phyloP scores from a whole-genome alignment of 177 flowering plant genomes.

The Vitis hybrid region DNA sequence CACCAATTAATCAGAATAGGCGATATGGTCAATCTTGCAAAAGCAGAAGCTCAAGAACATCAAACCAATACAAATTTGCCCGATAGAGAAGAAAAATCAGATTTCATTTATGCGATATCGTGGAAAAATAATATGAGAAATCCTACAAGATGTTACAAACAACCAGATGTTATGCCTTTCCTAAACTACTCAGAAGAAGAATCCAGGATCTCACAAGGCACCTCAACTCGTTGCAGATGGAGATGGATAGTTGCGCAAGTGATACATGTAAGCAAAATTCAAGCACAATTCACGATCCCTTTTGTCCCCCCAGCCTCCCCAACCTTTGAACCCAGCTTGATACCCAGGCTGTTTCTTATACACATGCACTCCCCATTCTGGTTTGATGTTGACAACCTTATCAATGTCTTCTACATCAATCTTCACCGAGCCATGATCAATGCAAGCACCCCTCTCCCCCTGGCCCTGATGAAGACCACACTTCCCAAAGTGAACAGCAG shows the following conservation, averaged over 20 bases:
- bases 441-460: slow-evolving; percentile 50
- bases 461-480: slow-evolving; percentile 98
- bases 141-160: slow-evolving; percentile 1
- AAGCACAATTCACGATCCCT: slow-evolving; percentile 79
- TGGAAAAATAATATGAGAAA: background rate
- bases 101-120: background rate
- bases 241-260: slow-evolving; percentile 13
- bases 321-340: slow-evolving; percentile 87
- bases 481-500: slow-evolving; percentile 94
- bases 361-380: slow-evolving; percentile 58
- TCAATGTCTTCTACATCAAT: slow-evolving; percentile 54
- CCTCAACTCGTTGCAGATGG: slow-evolving; percentile 4
- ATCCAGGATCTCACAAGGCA: slow-evolving; percentile 10
- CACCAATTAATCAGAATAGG: too few species aligned
- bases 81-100: background rate
- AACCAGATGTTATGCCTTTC: background rate
- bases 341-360: slow-evolving; percentile 59
- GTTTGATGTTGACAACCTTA: slow-evolving; percentile 55
- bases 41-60: too few species aligned
- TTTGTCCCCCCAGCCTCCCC: slow-evolving; percentile 99
- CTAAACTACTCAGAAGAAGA: background rate
- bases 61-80: background rate
- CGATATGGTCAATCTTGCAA: too few species aligned
- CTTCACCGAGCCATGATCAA: slow-evolving; percentile 61
- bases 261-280: slow-evolving; percentile 71